A percentile compares a stretch with the other conserved stretches of the same genome.
Evolutionary conservation across 2,329 filamentous ascomycete genomes (phyloP).

Genomic region (Phialemoniopsis sp.): DNA sequence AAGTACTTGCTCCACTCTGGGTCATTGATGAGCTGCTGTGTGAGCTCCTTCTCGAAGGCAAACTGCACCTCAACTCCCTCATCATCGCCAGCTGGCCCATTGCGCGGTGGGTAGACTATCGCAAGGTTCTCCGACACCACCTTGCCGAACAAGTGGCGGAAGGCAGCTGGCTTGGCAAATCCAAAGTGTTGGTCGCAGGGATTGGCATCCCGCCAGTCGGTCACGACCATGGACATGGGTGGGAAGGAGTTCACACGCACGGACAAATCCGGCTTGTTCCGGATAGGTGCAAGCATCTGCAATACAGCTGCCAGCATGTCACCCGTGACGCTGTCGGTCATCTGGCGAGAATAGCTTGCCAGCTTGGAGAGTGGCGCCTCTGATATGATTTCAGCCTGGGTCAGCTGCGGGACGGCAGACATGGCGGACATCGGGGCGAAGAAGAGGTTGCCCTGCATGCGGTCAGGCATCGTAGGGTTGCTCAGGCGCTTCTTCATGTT

Average conservation of each 20-base stretch:
- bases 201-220: slow-evolving; percentile 27
- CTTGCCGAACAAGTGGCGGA: slow-evolving; percentile 21
- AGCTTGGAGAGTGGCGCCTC: slow-evolving; percentile 23
- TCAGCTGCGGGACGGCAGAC: slow-evolving; percentile 16
- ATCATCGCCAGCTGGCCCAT: too few relatives aligned
- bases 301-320: slow-evolving; percentile 23
- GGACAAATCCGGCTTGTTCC: slow-evolving; percentile 28
- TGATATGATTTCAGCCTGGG: slow-evolving; percentile 25
- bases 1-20: too few relatives aligned
- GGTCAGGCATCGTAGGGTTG: slow-evolving; percentile 18
- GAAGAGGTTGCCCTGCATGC: slow-evolving; percentile 28
- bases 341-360: slow-evolving; percentile 27
- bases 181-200: slow-evolving; percentile 26
- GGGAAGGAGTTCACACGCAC: slow-evolving; percentile 27
- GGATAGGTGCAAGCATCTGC: slow-evolving; percentile 22
- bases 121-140: neutral
- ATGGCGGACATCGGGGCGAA: slow-evolving; percentile 15
- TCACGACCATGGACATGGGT: slow-evolving; percentile 26
- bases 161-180: slow-evolving; percentile 24
- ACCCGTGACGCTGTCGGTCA: slow-evolving; percentile 28
- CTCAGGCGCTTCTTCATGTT: slow-evolving; percentile 30
- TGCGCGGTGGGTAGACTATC: too few relatives aligned
- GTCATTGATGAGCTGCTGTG: too few relatives aligned
- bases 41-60: too few relatives aligned
- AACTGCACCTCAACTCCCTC: too few relatives aligned